Percentiles rank a stretch among this genome's conserved stretches.
These are phyloP conservation scores for Monilinia vaccinii-corymbosi DNA, from an alignment of 2,329 filamentous ascomycete species.

Conservation along the genomic window DNA sequence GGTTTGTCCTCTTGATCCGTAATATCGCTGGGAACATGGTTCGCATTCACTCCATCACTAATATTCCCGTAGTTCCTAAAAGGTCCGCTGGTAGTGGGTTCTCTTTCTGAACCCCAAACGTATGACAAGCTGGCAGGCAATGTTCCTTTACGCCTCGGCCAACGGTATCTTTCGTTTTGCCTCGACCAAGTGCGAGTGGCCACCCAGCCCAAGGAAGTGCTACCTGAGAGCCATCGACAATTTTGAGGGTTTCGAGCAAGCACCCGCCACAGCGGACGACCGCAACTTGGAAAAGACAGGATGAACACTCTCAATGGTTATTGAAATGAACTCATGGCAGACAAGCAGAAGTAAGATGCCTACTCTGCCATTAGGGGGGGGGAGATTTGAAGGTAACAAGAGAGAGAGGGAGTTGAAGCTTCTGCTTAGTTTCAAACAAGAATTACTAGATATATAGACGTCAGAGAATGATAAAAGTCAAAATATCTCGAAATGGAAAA, in stretches of 20 bases:
- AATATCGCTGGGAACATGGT: neutral
- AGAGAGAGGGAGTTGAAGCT: neutral
- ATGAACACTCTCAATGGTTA: slow-evolving; percentile 31
- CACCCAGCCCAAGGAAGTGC: slow-evolving; percentile 34
- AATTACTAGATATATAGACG: neutral
- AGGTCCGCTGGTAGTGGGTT: neutral
- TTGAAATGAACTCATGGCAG: slow-evolving; percentile 27
- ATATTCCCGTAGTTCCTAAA: neutral
- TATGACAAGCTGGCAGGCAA: neutral
- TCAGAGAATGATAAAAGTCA: neutral
- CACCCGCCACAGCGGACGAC: slow-evolving; percentile 35
- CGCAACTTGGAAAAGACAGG: slow-evolving; percentile 35
- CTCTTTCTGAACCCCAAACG: neutral
- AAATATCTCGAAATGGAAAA: neutral
- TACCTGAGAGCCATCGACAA: slow-evolving; percentile 34
- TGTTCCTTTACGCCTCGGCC: slow-evolving; percentile 20
- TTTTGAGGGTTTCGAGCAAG: slow-evolving; percentile 35
- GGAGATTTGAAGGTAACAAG: neutral
- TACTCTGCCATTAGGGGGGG: too few species aligned
- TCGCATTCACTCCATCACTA: neutral
- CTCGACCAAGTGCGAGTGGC: slow-evolving; percentile 26
- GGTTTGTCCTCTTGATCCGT: neutral
- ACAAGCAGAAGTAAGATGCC: slow-evolving; percentile 23
- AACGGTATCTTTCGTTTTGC: slow-evolving; percentile 22
- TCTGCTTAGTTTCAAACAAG: neutral